Conservation (phyloP, 495 filamentous ascomycete species). For the Aspergillus affinis region DNA sequence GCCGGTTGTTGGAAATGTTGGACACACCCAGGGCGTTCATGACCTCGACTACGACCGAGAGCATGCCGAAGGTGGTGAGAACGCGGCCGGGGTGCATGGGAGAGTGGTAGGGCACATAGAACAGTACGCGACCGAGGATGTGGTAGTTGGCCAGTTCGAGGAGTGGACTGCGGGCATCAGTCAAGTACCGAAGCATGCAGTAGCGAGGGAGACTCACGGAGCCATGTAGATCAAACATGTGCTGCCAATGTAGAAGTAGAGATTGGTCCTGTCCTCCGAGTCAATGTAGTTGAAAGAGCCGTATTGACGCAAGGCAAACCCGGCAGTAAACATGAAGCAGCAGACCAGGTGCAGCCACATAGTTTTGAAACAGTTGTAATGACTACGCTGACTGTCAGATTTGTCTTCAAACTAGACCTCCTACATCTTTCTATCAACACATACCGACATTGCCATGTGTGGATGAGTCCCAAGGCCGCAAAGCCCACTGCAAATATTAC, state of each 20-base stretch:
- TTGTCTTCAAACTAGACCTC: no score
- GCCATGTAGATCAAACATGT: slow-evolving; percentile 52
- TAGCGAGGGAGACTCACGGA: slow-evolving; percentile 41
- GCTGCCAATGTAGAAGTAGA: slow-evolving; percentile 52
- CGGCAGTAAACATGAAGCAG: slow-evolving; percentile 38
- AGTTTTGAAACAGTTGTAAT: slow-evolving; percentile 37
- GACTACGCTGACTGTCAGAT: slow-evolving; percentile 9
- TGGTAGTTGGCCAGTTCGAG: slow-evolving; percentile 69
- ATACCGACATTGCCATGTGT: slow-evolving; percentile 39
- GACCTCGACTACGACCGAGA: slow-evolving; percentile 59
- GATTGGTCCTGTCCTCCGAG: slow-evolving; percentile 37
- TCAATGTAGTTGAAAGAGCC: slow-evolving; percentile 29
- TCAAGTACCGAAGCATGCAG: background rate
- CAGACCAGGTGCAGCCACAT: slow-evolving; percentile 40
- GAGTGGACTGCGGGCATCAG: slow-evolving; percentile 45
- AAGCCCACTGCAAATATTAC: slow-evolving; percentile 46
- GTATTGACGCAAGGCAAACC: slow-evolving; percentile 54
- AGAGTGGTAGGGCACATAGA: slow-evolving; percentile 66
- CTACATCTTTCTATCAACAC: no score
- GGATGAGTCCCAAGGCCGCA: no score
- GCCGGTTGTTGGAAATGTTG: slow-evolving; percentile 46
- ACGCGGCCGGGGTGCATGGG: slow-evolving; percentile 66
- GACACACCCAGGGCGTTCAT: slow-evolving; percentile 62
- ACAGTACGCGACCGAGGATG: slow-evolving; percentile 64
- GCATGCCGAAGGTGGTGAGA: no score